A percentile compares a stretch with the other conserved stretches of the same genome.
Evolutionary conservation across 2,329 filamentous ascomycete species (phyloP).

Genomic region (Botrytis byssoidea): DNA sequence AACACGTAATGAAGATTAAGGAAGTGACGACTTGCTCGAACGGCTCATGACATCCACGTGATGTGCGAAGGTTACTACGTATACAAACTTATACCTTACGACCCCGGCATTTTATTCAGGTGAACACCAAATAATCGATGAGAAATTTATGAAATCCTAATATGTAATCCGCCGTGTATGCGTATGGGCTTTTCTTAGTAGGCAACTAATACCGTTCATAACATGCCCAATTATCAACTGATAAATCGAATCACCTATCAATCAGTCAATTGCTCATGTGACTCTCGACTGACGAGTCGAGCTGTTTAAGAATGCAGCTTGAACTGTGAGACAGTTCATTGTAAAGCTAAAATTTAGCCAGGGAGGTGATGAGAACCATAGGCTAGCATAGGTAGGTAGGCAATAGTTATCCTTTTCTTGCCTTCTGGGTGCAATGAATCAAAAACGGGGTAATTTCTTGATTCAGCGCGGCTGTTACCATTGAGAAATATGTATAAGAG

Average conservation of each 20-base stretch:
- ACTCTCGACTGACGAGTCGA: too few relatives aligned
- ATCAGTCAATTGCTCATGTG: too few relatives aligned
- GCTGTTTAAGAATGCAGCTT: too few relatives aligned
- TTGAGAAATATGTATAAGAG: background rate
- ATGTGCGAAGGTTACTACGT: background rate
- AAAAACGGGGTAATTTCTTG: accelerated
- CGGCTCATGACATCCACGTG: background rate
- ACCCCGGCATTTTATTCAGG: background rate
- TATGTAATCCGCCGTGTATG: background rate
- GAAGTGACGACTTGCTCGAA: background rate
- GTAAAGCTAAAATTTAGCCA: too few relatives aligned
- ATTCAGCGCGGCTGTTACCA: background rate
- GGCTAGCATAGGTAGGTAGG: background rate
- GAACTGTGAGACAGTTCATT: too few relatives aligned
- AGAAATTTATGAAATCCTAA: too few relatives aligned
- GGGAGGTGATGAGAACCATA: background rate
- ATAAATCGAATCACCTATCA: background rate
- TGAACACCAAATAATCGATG: background rate
- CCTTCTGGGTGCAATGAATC: background rate
- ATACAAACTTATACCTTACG: background rate
- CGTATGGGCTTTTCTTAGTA: background rate
- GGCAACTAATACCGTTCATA: background rate
- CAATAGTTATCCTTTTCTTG: background rate
- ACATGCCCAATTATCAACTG: background rate
- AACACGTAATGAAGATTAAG: background rate